These are phyloP conservation scores for Coniochaeta sp. DNA, from an alignment of 2,329 filamentous ascomycete species.

Conservation along the genomic window DNA sequence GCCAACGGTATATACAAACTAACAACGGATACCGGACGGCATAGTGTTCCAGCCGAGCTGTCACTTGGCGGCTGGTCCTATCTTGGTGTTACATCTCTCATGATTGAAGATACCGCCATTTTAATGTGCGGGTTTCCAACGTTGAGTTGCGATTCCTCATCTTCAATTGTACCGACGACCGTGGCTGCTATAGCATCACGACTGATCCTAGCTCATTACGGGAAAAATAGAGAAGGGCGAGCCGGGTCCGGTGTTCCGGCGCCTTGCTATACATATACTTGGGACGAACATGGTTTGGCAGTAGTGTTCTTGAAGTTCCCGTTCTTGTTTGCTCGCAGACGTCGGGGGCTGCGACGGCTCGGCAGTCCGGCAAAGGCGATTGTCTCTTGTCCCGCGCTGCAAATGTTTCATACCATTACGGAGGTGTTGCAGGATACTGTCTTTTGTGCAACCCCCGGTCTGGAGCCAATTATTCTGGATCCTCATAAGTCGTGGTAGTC, in stretches of 20 bases:
- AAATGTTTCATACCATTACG: constrained; percentile 3
- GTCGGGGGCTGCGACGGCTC: neutral
- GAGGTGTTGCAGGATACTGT: neutral
- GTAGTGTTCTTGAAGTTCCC: neutral
- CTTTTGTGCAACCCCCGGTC: neutral
- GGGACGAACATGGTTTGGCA: neutral
- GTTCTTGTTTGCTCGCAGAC: neutral
- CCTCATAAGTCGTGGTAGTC: neutral
- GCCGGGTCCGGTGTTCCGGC: neutral
- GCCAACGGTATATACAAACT: neutral
- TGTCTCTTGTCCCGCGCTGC: constrained; percentile 2
- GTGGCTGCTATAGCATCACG: neutral
- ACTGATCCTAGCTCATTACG: neutral
- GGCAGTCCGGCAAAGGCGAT: neutral
- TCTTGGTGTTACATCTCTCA: neutral
- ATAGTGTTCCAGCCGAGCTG: neutral
- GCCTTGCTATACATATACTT: neutral
- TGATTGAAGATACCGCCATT: neutral
- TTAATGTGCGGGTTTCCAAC: neutral
- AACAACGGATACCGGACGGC: neutral
- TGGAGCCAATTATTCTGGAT: neutral
- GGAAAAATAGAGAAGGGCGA: neutral
- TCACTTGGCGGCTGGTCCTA: neutral
- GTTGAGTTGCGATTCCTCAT: neutral
- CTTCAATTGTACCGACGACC: neutral